Evolutionary conservation across 2,329 filamentous ascomycete species (phyloP).

Genomic region (Clarireedia monteithiana): DNA sequence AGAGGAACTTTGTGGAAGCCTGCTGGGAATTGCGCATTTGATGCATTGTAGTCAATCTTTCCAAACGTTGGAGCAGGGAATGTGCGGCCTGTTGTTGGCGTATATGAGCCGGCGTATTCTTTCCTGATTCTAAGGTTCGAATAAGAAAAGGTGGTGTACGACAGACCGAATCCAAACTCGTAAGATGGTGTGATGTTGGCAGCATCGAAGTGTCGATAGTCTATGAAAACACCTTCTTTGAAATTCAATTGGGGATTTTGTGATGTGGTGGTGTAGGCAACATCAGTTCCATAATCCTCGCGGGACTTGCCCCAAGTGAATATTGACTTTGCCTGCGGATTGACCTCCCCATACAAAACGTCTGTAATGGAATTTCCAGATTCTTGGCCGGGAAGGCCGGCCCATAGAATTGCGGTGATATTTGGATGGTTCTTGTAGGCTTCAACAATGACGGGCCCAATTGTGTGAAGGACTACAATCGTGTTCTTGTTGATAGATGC

Average conservation of each 20-base stretch:
- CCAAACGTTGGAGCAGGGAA: conserved; percentile 54
- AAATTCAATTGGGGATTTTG: conserved; percentile 64
- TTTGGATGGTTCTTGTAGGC: conserved; percentile 71
- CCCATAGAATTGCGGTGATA: conserved; percentile 77
- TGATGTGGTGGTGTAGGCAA: conserved; percentile 49
- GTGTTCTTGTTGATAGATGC: conserved; percentile 76
- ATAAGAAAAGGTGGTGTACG: conserved; percentile 73
- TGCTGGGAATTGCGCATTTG: conserved; percentile 63
- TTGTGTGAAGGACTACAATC: conserved; percentile 83
- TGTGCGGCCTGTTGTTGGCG: conserved; percentile 53
- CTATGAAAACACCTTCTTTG: conserved; percentile 71
- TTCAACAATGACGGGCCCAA: conserved; percentile 69
- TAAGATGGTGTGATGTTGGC: conserved; percentile 59
- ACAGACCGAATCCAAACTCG: conserved; percentile 75
- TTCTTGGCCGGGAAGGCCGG: conserved; percentile 78
- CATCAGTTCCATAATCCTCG: conserved; percentile 36
- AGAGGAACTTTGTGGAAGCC: conserved; percentile 37
- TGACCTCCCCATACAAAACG: conserved; percentile 74
- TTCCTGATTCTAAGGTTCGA: conserved; percentile 47
- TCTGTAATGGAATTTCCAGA: conserved; percentile 73
- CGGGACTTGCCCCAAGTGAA: conserved; percentile 70
- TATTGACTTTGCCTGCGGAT: conserved; percentile 67
- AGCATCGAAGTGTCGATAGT: conserved; percentile 68
- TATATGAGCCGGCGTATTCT: conserved; percentile 20
- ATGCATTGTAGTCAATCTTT: conserved; percentile 52